Evolutionary conservation across 2,329 filamentous ascomycete species (phyloP).

Genomic region (Pestalotiopsis fici): DNA sequence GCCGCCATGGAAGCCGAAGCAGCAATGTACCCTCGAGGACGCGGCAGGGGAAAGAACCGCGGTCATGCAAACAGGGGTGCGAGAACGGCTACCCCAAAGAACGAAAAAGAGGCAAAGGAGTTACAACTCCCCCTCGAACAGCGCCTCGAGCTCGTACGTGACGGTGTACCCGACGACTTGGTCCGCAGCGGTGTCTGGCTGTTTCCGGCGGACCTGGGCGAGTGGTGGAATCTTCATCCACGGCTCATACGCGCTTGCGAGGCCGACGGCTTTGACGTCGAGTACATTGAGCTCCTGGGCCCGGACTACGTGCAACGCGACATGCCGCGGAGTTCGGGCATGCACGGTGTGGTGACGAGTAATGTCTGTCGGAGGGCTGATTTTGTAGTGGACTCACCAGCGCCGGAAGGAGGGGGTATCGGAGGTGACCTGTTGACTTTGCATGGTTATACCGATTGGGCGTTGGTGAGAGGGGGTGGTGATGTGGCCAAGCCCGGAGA

Average conservation of each 20-base stretch:
- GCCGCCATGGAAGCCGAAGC: neutral
- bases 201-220: slow-evolving; percentile 1
- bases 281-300: slow-evolving; percentile 4
- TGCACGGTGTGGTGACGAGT: slow-evolving; percentile 7
- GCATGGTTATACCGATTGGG: neutral
- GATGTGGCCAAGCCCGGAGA: neutral
- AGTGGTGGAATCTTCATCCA: neutral
- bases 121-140: neutral
- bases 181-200: neutral
- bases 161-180: neutral
- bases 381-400: neutral
- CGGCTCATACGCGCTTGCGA: neutral
- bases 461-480: neutral
- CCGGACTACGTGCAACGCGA: slow-evolving; percentile 1
- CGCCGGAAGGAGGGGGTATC: neutral
- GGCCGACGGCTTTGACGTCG: neutral
- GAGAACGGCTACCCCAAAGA: too few relatives aligned
- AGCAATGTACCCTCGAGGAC: neutral
- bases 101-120: neutral
- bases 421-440: neutral
- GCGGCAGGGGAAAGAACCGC: neutral
- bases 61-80: neutral
- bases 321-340: neutral
- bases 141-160: neutral
- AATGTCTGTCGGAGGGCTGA: slow-evolving; percentile 8